Evolutionary conservation across 371 early-diverging fungal species (phyloP), one percentile per base, ranked within the genome.

Genomic region (Mortierella sp.): DNA sequence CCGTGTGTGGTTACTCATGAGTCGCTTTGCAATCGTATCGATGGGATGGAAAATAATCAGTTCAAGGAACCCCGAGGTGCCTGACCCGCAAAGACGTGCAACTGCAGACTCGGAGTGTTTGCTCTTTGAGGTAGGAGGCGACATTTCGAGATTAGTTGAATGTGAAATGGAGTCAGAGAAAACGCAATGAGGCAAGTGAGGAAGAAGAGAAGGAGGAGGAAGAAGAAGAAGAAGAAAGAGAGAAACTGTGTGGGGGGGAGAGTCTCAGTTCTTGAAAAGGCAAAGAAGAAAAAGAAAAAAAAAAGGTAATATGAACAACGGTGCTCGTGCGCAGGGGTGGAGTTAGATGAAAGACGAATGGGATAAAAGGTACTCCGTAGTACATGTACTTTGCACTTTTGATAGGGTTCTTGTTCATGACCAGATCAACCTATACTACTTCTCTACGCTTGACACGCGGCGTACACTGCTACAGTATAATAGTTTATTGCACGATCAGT

Each of bases 11-110:
- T 95, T 95, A 87, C 92, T 96, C 99, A 98, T 98, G 77, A 98
- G 92, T 65, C 99, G 93, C 91, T 98, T 98, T 66, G 99, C 97
- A 28, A 98, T 93, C 0, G 99, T 98, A 88, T 98, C 99, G 55
- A 98, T 95, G 55, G 99, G 99, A 86, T 98, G 99, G 93, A 98
- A 98, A 64, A 94, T 90, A 68, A 97, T 87, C 55, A 98, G 89
- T 87, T 98, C 99, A 40, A 97, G 90, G 74, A 97, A 90, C 63
- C 98, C 98, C 45, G 97, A 94, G 70, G 96, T 90, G 52, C 92
- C 99, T 53, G 96, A 93, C 47, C 99, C 99, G 53, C 94, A 85
- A 81, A 98, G 88, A 74, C 96, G 94, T 65, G 97, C 96, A 19
- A 87, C 84, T 60, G 90, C 94, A 36, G 96, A 95, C 84, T 95